Conservation (phyloP, 306 rosid species). For the Quercus variabilis region DNA sequence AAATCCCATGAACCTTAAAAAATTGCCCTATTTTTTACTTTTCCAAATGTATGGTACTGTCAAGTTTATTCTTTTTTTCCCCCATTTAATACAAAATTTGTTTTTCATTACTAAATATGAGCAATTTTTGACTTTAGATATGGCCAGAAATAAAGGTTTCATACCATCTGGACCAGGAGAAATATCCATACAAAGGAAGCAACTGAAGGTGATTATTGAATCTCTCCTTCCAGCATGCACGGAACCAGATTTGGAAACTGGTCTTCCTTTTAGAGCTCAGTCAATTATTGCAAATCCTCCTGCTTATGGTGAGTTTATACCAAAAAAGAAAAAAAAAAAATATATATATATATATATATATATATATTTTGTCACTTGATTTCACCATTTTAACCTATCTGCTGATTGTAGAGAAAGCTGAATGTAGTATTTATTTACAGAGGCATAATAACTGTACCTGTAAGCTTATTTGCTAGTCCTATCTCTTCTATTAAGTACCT, state of each 20-base stretch:
- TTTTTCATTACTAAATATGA: slow-evolving; percentile 21
- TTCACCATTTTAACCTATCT: slow-evolving; percentile 10
- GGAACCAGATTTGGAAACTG: slow-evolving; percentile 81
- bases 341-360: neutral
- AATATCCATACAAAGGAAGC: slow-evolving; percentile 76
- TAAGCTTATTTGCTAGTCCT: neutral
- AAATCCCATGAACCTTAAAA: neutral
- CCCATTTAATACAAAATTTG: neutral
- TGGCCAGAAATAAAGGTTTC: slow-evolving; percentile 96
- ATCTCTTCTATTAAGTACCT: neutral
- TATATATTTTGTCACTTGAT: slow-evolving; percentile 27
- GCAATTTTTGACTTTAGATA: slow-evolving; percentile 46
- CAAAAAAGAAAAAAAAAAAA: neutral
- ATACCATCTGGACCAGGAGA: slow-evolving; percentile 88
- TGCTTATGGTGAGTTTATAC: slow-evolving; percentile 68
- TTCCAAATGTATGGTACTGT: neutral
- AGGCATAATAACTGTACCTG: neutral
- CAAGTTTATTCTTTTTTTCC: slow-evolving; percentile 2
- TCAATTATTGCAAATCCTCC: slow-evolving; percentile 98
- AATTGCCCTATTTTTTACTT: neutral
- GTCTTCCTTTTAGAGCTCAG: slow-evolving; percentile 78
- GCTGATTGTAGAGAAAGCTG: neutral
- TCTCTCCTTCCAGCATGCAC: slow-evolving; percentile 98
- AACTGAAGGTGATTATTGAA: slow-evolving; percentile 73
- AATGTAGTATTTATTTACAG: neutral